These are phyloP conservation scores for Apium graveolens DNA, from an alignment of 129 eudicot genomes.

Conservation along the genomic window DNA sequence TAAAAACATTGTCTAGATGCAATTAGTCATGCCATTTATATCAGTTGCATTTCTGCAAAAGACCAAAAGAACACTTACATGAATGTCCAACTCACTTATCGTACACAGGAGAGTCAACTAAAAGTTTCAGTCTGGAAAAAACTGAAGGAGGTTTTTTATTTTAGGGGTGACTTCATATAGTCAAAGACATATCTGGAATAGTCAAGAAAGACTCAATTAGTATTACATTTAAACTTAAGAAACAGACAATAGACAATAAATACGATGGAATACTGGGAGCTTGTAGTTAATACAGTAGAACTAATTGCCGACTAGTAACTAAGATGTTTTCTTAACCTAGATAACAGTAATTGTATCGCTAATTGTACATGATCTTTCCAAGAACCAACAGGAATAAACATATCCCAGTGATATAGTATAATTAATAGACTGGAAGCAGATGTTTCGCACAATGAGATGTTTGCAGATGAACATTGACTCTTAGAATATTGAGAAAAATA, in stretches of 20 bases:
- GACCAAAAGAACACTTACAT: neutral
- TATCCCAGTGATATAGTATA: neutral
- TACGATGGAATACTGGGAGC: too few relatives aligned
- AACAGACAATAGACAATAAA: neutral
- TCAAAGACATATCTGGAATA: neutral
- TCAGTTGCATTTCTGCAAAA: neutral
- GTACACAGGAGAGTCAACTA: neutral
- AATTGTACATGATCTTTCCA: neutral
- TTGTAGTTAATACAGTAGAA: neutral
- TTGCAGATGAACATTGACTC: neutral
- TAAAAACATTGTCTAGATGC: neutral
- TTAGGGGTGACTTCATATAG: neutral
- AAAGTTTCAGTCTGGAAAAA: neutral
- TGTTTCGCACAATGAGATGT: neutral
- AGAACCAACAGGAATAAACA: neutral
- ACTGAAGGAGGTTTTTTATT: neutral
- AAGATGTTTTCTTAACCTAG: neutral
- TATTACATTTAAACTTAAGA: neutral
- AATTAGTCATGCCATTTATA: neutral
- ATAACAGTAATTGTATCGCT: neutral
- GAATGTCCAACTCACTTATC: neutral
- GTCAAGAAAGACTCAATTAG: neutral
- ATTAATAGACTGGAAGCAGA: neutral
- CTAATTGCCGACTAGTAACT: neutral
- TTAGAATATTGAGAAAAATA: conserved; percentile 15